These are phyloP conservation scores for Aureobasidium namibiae DNA, from an alignment of 2,329 filamentous ascomycete species.

Conservation along the genomic window DNA sequence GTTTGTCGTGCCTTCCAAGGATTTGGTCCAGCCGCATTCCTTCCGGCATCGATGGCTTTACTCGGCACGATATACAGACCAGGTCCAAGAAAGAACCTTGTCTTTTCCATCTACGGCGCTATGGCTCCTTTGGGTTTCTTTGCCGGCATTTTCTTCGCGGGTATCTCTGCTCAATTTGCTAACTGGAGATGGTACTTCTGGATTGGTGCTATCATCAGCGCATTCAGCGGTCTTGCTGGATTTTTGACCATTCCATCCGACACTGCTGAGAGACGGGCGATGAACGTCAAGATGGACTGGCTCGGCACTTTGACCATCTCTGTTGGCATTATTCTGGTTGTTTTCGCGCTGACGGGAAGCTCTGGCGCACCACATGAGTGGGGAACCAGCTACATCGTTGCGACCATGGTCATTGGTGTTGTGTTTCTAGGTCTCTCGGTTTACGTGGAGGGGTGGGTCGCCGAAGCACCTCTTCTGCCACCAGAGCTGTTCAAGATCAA, in stretches of 20 bases:
- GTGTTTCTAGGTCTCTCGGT: constrained; percentile 52
- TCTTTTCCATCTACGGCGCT: constrained; percentile 39
- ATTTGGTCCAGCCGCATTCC: constrained; percentile 28
- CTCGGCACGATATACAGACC: constrained; percentile 28
- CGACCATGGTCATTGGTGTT: constrained; percentile 55
- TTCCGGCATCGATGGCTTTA: constrained; percentile 26
- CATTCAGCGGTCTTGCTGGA: constrained; percentile 37
- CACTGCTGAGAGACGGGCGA: constrained; percentile 26
- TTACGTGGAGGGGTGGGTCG: constrained; percentile 66
- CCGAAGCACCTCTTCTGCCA: constrained; percentile 60
- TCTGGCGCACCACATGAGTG: constrained; percentile 61
- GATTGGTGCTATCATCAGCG: constrained; percentile 49
- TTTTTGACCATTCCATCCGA: constrained; percentile 45
- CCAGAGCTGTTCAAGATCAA: constrained; percentile 60
- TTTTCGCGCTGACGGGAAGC: constrained; percentile 68
- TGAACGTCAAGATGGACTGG: constrained; percentile 59
- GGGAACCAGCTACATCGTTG: constrained; percentile 63
- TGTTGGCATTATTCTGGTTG: constrained; percentile 58
- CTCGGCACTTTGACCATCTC: constrained; percentile 53
- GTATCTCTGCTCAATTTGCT: constrained; percentile 46
- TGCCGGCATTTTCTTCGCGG: constrained; percentile 57
- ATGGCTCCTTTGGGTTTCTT: constrained; percentile 50
- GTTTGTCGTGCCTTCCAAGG: constrained; percentile 29
- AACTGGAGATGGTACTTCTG: constrained; percentile 63
- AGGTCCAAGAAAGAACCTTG: constrained; percentile 29